These are phyloP conservation scores for Pseudoturritis turrita DNA, from an alignment of 345 rosid genomes.

Conservation along the genomic window DNA sequence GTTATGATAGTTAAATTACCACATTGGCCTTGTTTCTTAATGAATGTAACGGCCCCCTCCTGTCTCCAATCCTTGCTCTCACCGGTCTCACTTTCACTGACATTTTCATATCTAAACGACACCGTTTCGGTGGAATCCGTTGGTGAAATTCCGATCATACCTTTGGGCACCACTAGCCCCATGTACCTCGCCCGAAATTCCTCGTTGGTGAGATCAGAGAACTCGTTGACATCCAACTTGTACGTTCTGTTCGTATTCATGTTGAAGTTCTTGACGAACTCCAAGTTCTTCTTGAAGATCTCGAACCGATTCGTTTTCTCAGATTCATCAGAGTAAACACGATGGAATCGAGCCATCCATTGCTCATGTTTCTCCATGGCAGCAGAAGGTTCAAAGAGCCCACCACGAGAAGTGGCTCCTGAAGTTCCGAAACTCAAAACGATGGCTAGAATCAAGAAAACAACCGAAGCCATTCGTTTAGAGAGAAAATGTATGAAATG, in stretches of 20 bases:
- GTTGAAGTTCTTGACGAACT: constrained; percentile 38
- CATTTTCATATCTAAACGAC: constrained; percentile 20
- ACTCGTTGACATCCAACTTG: constrained; percentile 37
- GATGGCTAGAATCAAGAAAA: background rate
- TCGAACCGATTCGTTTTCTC: constrained; percentile 35
- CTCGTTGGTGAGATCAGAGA: constrained; percentile 46
- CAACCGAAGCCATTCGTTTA: background rate
- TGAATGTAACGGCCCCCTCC: constrained; percentile 36
- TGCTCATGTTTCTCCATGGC: constrained; percentile 28
- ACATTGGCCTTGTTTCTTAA: constrained; percentile 36
- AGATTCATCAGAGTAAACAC: constrained; percentile 23
- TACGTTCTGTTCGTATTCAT: constrained; percentile 21
- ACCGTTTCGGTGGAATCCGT: background rate
- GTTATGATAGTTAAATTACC: too few species aligned
- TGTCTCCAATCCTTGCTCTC: constrained; percentile 35
- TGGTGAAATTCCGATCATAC: background rate
- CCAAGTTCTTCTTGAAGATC: constrained; percentile 40
- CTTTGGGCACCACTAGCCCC: constrained; percentile 25
- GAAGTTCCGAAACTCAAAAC: background rate
- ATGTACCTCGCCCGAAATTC: constrained; percentile 38
- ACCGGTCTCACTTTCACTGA: constrained; percentile 26
- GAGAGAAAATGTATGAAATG: background rate
- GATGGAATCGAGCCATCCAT: constrained; percentile 35
- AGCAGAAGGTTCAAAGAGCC: constrained; percentile 26
- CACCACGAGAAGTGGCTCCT: constrained; percentile 10